Conservation (phyloP, 2,329 filamentous ascomycete genomes). For the Pyricularia sp. region DNA sequence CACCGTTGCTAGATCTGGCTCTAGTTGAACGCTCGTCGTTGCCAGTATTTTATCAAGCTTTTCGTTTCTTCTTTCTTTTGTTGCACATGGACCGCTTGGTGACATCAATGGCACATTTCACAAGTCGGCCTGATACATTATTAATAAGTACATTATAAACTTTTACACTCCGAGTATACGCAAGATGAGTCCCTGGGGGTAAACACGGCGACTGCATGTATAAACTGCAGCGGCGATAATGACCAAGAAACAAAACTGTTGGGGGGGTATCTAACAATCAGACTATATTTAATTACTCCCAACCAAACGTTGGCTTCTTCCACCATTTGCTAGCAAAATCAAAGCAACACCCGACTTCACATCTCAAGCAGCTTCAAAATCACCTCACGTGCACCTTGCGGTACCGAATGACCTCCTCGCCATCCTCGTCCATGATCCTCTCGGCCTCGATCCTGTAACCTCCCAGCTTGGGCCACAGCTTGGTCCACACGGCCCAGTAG, state of each 20-base stretch:
- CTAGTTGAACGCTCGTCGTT: neutral
- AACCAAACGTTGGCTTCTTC: neutral
- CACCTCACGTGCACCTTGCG: constrained; percentile 1
- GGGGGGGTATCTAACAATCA: neutral
- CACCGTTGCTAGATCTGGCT: neutral
- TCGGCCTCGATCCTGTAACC: constrained; percentile 40
- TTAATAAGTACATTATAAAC: too few species aligned
- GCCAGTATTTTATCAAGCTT: neutral
- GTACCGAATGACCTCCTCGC: constrained; percentile 30
- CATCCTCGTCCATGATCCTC: constrained; percentile 28
- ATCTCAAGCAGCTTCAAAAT: neutral
- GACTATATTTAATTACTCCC: neutral
- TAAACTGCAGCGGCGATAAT: neutral
- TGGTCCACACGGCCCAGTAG: constrained; percentile 46
- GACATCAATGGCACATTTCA: too few species aligned
- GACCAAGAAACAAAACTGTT: neutral
- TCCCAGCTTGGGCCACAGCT: constrained; percentile 36
- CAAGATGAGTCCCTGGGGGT: too few species aligned
- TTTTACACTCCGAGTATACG: too few species aligned
- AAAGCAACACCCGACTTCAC: neutral
- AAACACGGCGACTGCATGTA: neutral
- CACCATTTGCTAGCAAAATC: too few species aligned
- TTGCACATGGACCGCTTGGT: too few species aligned
- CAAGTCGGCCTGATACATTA: too few species aligned
- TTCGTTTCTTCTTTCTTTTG: neutral